phyloP scores from a whole-genome alignment of 2,329 filamentous ascomycete species.

The Teratosphaeria epicoccoides region DNA sequence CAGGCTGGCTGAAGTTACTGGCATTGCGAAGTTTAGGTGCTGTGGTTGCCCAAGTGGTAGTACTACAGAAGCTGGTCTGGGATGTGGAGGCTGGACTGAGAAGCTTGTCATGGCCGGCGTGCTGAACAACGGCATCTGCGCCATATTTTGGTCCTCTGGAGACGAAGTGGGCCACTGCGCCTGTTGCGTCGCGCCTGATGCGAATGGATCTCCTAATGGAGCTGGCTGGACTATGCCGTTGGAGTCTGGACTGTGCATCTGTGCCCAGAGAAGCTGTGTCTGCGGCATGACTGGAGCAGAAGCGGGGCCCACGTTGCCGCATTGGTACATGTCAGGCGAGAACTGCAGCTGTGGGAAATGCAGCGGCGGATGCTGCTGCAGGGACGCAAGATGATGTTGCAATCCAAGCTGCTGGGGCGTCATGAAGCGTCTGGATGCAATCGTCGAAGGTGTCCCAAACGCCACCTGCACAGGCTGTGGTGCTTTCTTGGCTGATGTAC shows the following conservation, averaged over 20 bases:
- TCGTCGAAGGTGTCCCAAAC: conserved; percentile 31
- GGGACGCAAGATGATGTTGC: conserved; percentile 2
- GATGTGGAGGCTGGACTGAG: conserved; percentile 14
- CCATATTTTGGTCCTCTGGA: conserved; percentile 5
- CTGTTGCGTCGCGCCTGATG: conserved; percentile 9
- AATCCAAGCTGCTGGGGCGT: conserved; percentile 18
- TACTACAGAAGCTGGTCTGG: conserved; percentile 17
- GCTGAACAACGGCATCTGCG: conserved; percentile 16
- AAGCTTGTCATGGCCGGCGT: conserved; percentile 25
- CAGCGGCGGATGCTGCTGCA: conserved; percentile 27
- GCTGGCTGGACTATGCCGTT: conserved; percentile 3
- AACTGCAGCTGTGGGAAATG: conserved; percentile 46
- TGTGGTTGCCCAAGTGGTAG: not conserved
- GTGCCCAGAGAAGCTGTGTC: conserved; percentile 36
- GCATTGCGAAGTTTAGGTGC: conserved; percentile 2
- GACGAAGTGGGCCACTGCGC: conserved; percentile 11
- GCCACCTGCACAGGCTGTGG: conserved; percentile 29
- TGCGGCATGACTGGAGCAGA: conserved; percentile 49
- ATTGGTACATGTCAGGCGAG: conserved; percentile 47
- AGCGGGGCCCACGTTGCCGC: conserved; percentile 41
- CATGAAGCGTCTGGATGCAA: conserved; percentile 20
- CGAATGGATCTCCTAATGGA: conserved; percentile 23
- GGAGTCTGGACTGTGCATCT: conserved; percentile 10
- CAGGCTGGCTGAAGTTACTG: conserved; percentile 29
- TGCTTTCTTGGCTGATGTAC: conserved; percentile 40